phyloP scores from a whole-genome alignment of 352 stramenopile species.

The Pythium biforme region DNA sequence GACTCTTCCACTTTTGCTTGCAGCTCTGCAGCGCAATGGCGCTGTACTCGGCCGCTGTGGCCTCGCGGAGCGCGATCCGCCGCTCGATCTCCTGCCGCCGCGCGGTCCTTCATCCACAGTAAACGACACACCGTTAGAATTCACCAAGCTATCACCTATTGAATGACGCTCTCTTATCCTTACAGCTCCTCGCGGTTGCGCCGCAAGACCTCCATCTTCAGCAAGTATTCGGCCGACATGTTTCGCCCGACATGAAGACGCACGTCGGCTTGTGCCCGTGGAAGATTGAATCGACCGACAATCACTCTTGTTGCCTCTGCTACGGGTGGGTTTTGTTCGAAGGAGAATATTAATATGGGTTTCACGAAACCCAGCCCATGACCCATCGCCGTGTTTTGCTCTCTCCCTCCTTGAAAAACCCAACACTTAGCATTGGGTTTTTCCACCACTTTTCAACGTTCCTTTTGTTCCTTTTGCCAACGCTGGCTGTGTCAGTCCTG shows the following conservation, averaged over 20 bases:
- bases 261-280: background rate
- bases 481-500: background rate
- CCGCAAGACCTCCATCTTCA: slow-evolving; percentile 62
- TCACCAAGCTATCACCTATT: no score
- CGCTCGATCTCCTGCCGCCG: slow-evolving; percentile 67
- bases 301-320: slow-evolving; percentile 16
- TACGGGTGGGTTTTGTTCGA: background rate
- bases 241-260: background rate
- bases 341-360: background rate
- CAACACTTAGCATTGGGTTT: background rate
- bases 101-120: slow-evolving; percentile 36
- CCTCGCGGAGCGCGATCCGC: slow-evolving; percentile 62
- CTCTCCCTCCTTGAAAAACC: background rate
- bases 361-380: background rate
- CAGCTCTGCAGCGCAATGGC: slow-evolving; percentile 60
- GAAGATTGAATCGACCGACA: slow-evolving; percentile 23
- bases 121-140: no score
- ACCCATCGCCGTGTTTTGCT: background rate
- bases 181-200: slow-evolving; percentile 58
- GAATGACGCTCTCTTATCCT: slow-evolving; percentile 3
- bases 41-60: slow-evolving; percentile 76
- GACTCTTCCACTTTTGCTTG: slow-evolving; percentile 60
- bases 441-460: background rate
- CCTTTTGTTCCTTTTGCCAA: background rate
- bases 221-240: slow-evolving; percentile 61